phyloP scores from a whole-genome alignment of 139 green algal species.

The Astrephomene gubernaculifera region DNA sequence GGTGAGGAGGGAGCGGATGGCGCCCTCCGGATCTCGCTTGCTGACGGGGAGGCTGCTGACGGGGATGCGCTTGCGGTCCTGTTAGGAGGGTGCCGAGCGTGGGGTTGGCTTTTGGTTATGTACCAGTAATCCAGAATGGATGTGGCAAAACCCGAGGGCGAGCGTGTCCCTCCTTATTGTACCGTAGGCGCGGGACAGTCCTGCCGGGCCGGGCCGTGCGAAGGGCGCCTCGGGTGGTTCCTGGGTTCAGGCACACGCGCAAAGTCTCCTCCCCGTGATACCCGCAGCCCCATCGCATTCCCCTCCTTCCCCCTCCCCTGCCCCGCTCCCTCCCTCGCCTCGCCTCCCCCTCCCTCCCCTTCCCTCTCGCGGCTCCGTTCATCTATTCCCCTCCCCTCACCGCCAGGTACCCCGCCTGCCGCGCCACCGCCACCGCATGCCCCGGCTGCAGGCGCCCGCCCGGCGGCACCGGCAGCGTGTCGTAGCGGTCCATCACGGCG shows the following conservation, averaged over 20 bases:
- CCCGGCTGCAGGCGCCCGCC: neutral
- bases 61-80: conserved; percentile 6
- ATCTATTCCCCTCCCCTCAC: neutral
- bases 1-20: neutral
- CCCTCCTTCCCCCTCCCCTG: neutral
- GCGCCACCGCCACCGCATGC: neutral
- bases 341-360: neutral
- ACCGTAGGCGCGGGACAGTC: neutral
- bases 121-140: neutral
- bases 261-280: too few relatives aligned
- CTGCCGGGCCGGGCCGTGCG: neutral
- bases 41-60: neutral
- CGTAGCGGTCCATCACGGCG: neutral
- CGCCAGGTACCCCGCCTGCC: neutral
- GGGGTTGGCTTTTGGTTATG: neutral
- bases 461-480: too few relatives aligned
- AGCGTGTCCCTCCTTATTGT: neutral
- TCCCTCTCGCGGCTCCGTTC: neutral
- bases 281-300: neutral
- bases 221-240: neutral
- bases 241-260: neutral
- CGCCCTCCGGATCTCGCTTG: neutral
- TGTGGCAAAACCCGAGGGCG: neutral
- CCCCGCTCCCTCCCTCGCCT: neutral
- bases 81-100: neutral